These are phyloP conservation scores for Xylaria sp. DNA, from an alignment of 2,329 filamentous ascomycete species.

Conservation along the genomic window DNA sequence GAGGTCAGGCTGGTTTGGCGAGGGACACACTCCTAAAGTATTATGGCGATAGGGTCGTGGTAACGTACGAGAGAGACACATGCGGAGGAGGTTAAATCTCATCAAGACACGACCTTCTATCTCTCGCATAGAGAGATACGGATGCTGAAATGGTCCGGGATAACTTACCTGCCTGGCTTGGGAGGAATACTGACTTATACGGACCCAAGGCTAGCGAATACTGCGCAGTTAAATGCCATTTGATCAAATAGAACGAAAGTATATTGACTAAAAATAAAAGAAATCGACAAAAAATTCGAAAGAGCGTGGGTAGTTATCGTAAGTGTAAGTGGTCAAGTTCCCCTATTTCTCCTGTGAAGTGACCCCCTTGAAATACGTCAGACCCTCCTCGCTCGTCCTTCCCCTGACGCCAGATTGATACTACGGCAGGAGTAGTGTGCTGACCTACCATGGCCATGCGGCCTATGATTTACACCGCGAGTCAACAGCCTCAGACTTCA, in stretches of 20 bases:
- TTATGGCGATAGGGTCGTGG: background rate
- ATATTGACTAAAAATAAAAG: too few species aligned
- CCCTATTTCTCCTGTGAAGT: too few species aligned
- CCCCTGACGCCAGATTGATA: background rate
- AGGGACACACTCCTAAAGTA: background rate
- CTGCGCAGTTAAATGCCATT: too few species aligned
- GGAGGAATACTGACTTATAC: too few species aligned
- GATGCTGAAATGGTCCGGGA: too few species aligned
- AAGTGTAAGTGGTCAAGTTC: too few species aligned
- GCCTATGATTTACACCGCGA: background rate
- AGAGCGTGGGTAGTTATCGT: too few species aligned
- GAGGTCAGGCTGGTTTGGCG: background rate
- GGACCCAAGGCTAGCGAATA: too few species aligned
- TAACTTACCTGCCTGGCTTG: too few species aligned
- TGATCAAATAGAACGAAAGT: too few species aligned
- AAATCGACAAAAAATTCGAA: too few species aligned
- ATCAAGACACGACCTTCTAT: background rate
- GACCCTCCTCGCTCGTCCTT: background rate
- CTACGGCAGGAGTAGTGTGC: background rate
- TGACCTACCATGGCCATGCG: background rate
- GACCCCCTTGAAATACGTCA: too few species aligned
- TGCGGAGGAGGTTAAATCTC: background rate
- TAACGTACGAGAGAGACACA: background rate
- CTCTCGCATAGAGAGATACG: background rate
- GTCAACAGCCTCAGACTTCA: background rate